Conservation (phyloP, 2,329 filamentous ascomycete species). For the Epichloe typhina region DNA sequence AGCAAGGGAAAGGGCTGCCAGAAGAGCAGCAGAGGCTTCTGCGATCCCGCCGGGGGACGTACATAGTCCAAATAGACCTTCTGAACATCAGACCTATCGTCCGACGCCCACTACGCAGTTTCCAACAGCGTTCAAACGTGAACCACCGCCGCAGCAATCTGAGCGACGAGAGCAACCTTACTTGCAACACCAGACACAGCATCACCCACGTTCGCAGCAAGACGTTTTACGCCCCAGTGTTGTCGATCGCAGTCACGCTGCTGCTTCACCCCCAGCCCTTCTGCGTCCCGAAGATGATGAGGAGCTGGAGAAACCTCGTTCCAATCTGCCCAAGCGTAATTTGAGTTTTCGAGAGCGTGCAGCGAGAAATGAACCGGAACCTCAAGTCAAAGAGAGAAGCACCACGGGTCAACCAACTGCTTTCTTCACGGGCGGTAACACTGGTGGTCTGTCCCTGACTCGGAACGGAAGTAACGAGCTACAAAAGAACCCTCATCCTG, state of each 20-base stretch:
- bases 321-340: constrained; percentile 36
- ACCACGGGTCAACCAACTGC: constrained; percentile 10
- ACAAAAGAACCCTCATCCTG: constrained; percentile 42
- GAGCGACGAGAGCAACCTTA: background rate
- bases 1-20: constrained; percentile 47
- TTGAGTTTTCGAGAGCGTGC: constrained; percentile 49
- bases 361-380: constrained; percentile 27
- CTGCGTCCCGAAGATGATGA: constrained; percentile 8
- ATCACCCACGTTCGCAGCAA: background rate
- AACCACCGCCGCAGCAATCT: background rate
- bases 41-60: constrained; percentile 9
- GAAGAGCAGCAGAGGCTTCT: constrained; percentile 17
- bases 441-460: constrained; percentile 23
- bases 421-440: constrained; percentile 15
- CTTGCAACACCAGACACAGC: background rate
- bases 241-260: constrained; percentile 7
- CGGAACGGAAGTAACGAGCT: constrained; percentile 45
- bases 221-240: background rate
- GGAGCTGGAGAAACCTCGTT: constrained; percentile 10
- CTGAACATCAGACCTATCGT: background rate
- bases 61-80: constrained; percentile 12
- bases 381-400: constrained; percentile 16
- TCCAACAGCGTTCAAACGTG: background rate
- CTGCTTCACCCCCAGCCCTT: constrained; percentile 12
- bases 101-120: background rate